Base-by-base conservation (phyloP, 2,329 filamentous ascomycete species). In the Ascochyta pisi region DNA sequence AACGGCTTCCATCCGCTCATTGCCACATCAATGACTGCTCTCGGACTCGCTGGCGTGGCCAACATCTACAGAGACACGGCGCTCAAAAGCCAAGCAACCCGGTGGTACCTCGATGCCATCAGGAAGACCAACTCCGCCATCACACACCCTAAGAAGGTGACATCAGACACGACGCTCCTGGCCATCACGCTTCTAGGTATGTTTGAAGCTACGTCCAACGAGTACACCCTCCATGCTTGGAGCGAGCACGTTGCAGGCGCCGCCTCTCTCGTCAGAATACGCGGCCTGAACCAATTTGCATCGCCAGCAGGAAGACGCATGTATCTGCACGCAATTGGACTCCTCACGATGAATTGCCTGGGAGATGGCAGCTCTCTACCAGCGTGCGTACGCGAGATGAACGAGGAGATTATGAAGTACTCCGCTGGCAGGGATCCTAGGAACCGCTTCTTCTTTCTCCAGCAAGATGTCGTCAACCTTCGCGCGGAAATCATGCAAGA, bases 171-270 rank as follows among this genome's bases (percentile, higher is more conserved):
- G n/a, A 74, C 71, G 3, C 54, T 75, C 1, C 54, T 72, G 0
- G 66, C 71, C 0, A 70, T 72, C 4, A 69, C 71, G 3, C 56
- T 73, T 1, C 58, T 76, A 2, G 65, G 68, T 22, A 61, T 73
- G 39, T 76, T 73, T 40, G 75, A 77, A 54, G 67, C 71, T 6
- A 72, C 71, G 4, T 68, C 56, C 19, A 73, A 73, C 38, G 62
- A 72, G 2, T 57, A 58, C 7, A 67, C 68, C 0, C 50, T 77
- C 1, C 37, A 50, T n/a, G 69, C 67, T 5, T 77, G 70, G 69
- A 64, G 55, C 29, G 69, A 70, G 27, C 75, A 77, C 49, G 68
- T 77, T n/a, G 61, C 70, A 9, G 75, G 75, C 16, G 69, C 71
- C 0, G 63, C 69, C 2, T 68, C 67, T 3, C 63, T 77, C 2